Evolutionary conservation across 176 grass and related monocot species (phyloP).

Genomic region (Paspalum notatum): DNA sequence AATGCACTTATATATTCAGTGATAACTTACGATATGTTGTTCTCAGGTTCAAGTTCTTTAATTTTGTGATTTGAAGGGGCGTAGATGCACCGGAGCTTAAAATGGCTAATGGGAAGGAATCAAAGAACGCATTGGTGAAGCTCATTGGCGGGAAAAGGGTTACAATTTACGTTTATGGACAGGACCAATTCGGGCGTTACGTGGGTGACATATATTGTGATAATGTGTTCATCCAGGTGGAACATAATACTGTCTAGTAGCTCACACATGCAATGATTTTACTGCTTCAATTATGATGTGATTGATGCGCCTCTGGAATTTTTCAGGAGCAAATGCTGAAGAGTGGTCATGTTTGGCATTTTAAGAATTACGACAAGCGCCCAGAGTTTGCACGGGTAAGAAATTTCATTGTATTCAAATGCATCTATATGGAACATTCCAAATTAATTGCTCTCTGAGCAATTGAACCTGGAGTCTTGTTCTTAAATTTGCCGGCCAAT

Average conservation of each 20-base stretch:
- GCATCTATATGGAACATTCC: not conserved
- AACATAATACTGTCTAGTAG: not conserved
- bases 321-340: too few relatives aligned
- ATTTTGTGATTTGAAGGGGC: conserved; percentile 49
- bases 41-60: conserved; percentile 3
- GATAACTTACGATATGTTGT: not conserved
- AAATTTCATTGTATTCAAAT: not conserved
- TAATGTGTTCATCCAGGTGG: conserved; percentile 66
- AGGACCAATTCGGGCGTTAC: conserved; percentile 54
- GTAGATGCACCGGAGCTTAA: conserved; percentile 68
- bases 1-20: not conserved
- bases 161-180: conserved; percentile 54
- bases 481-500: not conserved
- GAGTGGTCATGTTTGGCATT: conserved; percentile 45
- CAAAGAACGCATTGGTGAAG: conserved; percentile 51
- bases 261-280: not conserved
- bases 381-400: conserved; percentile 55
- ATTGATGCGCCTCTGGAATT: too few relatives aligned
- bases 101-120: conserved; percentile 60
- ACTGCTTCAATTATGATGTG: conserved; percentile 35
- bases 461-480: not conserved
- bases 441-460: not conserved
- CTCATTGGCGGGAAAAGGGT: conserved; percentile 57
- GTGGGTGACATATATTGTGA: conserved; percentile 66
- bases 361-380: conserved; percentile 36